A percentile compares a stretch with the other conserved stretches of the same genome.
These are phyloP conservation scores for Teratosphaeria zuluensis DNA, from an alignment of 2,329 filamentous ascomycete species.

Conservation along the genomic window DNA sequence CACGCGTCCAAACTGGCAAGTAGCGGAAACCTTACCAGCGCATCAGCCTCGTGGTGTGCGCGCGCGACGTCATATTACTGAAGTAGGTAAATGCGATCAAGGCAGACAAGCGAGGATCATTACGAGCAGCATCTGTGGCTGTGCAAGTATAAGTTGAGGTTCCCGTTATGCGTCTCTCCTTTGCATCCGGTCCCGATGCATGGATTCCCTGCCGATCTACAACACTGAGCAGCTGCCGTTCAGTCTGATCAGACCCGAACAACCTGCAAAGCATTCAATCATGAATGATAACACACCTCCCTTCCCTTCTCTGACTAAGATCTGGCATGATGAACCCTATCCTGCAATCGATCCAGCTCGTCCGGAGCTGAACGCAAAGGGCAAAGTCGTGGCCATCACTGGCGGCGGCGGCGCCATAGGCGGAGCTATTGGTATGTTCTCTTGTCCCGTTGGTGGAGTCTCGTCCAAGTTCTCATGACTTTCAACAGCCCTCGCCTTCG, in stretches of 20 bases:
- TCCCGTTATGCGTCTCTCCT: not conserved
- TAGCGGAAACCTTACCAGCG: not conserved
- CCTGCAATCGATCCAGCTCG: conserved; percentile 2
- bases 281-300: not conserved
- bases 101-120: not conserved
- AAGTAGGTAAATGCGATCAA: not conserved
- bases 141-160: not conserved
- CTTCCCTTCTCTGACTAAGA: conserved; percentile 15
- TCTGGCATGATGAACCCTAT: conserved; percentile 1
- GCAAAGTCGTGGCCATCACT: conserved; percentile 4
- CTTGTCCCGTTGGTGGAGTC: not conserved
- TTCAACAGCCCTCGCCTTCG: conserved; percentile 3
- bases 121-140: not conserved
- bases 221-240: not conserved
- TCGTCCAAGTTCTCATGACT: not conserved
- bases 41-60: not conserved
- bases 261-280: not conserved
- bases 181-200: not conserved
- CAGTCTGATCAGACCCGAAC: not conserved
- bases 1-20: not conserved
- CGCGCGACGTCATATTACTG: not conserved
- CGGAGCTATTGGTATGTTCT: conserved; percentile 2
- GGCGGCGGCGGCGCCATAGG: conserved; percentile 9
- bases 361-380: not conserved
- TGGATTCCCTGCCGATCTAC: not conserved